A percentile compares a stretch with the other conserved stretches of the same genome.
Evolutionary conservation across 2,329 filamentous ascomycete genomes (phyloP).

Genomic region (Fusarium floridanum): DNA sequence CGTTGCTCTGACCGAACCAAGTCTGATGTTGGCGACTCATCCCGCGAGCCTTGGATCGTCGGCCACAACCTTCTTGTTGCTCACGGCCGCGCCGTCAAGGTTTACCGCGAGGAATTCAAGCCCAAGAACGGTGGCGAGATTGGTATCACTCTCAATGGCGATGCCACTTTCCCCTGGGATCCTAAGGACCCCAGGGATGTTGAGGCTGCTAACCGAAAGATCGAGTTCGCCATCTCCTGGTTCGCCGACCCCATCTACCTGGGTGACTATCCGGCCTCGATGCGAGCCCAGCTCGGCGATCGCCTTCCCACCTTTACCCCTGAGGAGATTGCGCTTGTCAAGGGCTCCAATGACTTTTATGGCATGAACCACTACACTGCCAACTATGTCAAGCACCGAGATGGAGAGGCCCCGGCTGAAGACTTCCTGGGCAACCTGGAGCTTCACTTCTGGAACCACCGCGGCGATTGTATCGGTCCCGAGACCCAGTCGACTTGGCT

Average conservation of each 20-base stretch:
- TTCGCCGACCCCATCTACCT: conserved; percentile 90
- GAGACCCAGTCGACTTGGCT: conserved; percentile 89
- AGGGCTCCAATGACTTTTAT: conserved; percentile 93
- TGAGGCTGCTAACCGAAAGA: conserved; percentile 82
- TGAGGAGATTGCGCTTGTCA: conserved; percentile 79
- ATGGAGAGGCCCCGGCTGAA: conserved; percentile 68
- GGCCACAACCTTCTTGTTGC: conserved; percentile 85
- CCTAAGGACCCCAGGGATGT: conserved; percentile 79
- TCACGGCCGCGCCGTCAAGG: conserved; percentile 84
- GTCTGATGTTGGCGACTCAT: conserved; percentile 78
- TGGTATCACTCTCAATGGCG: conserved; percentile 89
- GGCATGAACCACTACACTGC: conserved; percentile 96
- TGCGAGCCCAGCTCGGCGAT: conserved; percentile 83
- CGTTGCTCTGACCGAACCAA: conserved; percentile 80
- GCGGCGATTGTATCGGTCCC: conserved; percentile 79
- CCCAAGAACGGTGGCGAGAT: conserved; percentile 79
- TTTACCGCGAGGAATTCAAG: conserved; percentile 87
- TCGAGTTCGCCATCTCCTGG: conserved; percentile 90
- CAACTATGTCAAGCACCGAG: conserved; percentile 84
- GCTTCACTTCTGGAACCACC: conserved; percentile 76
- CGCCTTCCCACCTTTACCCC: conserved; percentile 80
- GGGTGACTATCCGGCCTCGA: conserved; percentile 85
- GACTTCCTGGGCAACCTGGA: conserved; percentile 85
- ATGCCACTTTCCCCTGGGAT: conserved; percentile 87
- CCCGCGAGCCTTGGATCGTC: conserved; percentile 84